Evolutionary conservation across 1,284 basidiomycete genomes (phyloP).

Genomic region (Peniophora sp.): DNA sequence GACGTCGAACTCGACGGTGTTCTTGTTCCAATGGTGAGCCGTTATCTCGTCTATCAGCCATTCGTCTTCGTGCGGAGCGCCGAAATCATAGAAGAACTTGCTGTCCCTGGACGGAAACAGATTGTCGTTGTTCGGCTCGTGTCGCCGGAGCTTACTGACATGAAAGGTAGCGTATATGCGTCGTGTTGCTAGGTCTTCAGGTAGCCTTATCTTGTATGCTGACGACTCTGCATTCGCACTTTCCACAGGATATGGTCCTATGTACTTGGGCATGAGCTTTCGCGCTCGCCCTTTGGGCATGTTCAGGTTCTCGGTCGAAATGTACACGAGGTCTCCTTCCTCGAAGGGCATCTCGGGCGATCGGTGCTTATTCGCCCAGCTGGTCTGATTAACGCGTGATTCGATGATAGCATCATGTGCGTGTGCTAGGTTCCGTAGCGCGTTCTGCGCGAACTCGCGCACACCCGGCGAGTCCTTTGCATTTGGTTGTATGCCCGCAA

Average conservation of each 20-base stretch:
- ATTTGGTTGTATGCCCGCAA: slow-evolving; percentile 4
- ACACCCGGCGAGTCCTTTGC: not conserved
- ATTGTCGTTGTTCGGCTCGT: slow-evolving; percentile 21
- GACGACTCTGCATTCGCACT: slow-evolving; percentile 8
- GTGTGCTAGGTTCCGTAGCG: not conserved
- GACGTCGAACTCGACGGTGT: not conserved
- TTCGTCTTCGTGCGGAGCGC: slow-evolving; percentile 13
- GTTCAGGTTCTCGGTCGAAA: not conserved
- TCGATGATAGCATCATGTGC: not conserved
- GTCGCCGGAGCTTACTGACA: slow-evolving; percentile 16
- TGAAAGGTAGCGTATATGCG: slow-evolving; percentile 25
- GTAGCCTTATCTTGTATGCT: slow-evolving; percentile 20
- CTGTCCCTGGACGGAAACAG: slow-evolving; percentile 19
- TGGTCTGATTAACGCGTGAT: not conserved
- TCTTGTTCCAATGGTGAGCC: slow-evolving; percentile 11
- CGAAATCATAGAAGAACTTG: slow-evolving; percentile 13
- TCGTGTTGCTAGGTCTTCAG: slow-evolving; percentile 13
- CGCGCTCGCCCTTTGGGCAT: not conserved
- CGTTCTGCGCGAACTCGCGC: not conserved
- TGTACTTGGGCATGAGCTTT: not conserved
- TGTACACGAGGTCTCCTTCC: not conserved
- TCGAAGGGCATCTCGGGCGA: not conserved
- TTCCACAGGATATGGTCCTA: slow-evolving; percentile 18
- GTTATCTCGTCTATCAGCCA: slow-evolving; percentile 25
- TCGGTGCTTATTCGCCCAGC: not conserved